phyloP scores from a whole-genome alignment of 2,329 filamentous ascomycete species.

The Tolypocladium ovalisporum region DNA sequence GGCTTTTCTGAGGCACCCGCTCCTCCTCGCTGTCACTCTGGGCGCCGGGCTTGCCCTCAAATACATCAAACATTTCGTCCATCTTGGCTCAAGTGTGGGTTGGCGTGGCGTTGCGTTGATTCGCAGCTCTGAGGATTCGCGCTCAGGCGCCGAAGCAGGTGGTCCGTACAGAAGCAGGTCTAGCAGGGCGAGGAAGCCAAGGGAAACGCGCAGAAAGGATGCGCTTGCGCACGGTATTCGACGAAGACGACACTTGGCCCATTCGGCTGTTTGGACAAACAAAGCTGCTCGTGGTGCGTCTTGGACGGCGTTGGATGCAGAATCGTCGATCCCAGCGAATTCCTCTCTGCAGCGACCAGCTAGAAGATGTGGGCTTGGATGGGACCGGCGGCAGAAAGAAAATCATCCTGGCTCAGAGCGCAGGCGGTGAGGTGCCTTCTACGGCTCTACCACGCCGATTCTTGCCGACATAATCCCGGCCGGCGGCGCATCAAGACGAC shows the following conservation, averaged over 20 bases:
- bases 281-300: not conserved
- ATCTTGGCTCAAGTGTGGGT: conserved; percentile 27
- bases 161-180: not conserved
- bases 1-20: conserved; percentile 33
- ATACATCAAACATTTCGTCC: conserved; percentile 77
- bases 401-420: conserved; percentile 1
- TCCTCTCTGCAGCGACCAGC: not conserved
- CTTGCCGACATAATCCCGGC: conserved; percentile 1
- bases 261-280: not conserved
- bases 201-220: not conserved
- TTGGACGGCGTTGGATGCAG: conserved; percentile 9
- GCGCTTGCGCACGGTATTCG: not conserved
- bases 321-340: conserved; percentile 3
- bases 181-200: not conserved
- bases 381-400: conserved; percentile 15
- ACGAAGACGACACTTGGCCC: not conserved
- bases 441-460: not conserved
- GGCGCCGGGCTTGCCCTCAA: conserved; percentile 49
- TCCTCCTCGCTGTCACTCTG: conserved; percentile 32
- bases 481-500: not conserved
- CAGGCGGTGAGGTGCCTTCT: conserved; percentile 19
- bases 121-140: not conserved
- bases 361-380: conserved; percentile 9
- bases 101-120: not conserved
- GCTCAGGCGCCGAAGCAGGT: not conserved